Evolutionary conservation across 2,329 filamentous ascomycete species (phyloP), one percentile per base, ranked within the genome.

Genomic region (Aspergillus uvarum): DNA sequence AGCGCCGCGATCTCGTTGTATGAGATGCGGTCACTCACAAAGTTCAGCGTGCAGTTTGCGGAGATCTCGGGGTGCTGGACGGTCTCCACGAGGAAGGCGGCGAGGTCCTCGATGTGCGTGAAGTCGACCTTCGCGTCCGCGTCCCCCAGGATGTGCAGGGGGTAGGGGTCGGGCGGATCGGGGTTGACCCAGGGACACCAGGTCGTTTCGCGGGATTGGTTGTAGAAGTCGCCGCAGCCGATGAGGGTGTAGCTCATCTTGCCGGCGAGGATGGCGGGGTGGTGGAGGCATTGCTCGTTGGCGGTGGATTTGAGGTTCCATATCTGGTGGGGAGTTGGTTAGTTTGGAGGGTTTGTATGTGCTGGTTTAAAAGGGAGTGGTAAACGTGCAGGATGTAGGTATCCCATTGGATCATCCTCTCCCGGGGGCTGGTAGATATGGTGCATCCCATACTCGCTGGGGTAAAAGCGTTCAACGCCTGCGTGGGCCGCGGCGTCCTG

Each of bases 141-240:
- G 22, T 67, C 56, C 10, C 70, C 68, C 19, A 74, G 60, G 11
- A 68, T 59, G 42, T 68, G 65, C 21, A 73, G 21, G 0, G 48
- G 65, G 57, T 71, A 71, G 19, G 12, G 5, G 4, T 63, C 59
- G 1, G 63, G n/a, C 5, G 59, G 55, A 22, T 63, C 56, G 3
- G 49, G 54, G 11, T 69, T 64, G 1, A 64, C 68, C 69, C 70
- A 70, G 2, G 67, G 69, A 54, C 67, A 74, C 64, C 66, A 70
- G 5, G 63, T 59, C 2, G 59, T 55, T 51, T 74, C 70, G n/a
- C 66, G 65, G 22, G 62, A 54, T 59, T 70, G 66, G 60, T 74
- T 67, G 58, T 72, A 72, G 51, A 71, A 70, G 32, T 73, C 68
- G 21, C 71, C 70, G 57, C 70, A 72, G 52, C 71, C 68, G 59